Percentiles rank a stretch among this genome's conserved stretches.
phyloP scores from a whole-genome alignment of 345 rosid genomes.

The Stellera chamaejasme region DNA sequence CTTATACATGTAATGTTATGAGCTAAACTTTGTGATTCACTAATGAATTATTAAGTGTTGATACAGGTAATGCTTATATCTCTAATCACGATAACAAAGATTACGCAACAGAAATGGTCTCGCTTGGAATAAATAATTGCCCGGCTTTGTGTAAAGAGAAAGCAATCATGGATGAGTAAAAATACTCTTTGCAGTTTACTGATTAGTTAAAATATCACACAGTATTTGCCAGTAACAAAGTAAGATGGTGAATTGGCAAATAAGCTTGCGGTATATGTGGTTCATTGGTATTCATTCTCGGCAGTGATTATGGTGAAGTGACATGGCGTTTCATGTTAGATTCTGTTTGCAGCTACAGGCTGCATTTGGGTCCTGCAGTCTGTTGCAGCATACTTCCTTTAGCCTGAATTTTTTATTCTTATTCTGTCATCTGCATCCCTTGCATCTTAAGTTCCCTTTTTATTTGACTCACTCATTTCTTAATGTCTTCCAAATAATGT shows the following conservation, averaged over 20 bases:
- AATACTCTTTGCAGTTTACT: conserved; percentile 17
- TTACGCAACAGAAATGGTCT: conserved; percentile 37
- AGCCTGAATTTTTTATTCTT: too few species aligned
- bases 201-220: conserved; percentile 10
- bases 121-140: conserved; percentile 35
- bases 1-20: conserved; percentile 14
- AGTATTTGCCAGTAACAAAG: conserved; percentile 14
- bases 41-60: conserved; percentile 58
- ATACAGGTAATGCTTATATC: conserved; percentile 47
- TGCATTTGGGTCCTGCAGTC: too few species aligned
- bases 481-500: too few species aligned
- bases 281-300: not conserved
- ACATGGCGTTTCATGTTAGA: not conserved
- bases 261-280: conserved; percentile 5
- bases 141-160: conserved; percentile 35
- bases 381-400: too few species aligned
- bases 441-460: too few species aligned
- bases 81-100: conserved; percentile 44
- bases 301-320: not conserved
- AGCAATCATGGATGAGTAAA: conserved; percentile 31
- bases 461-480: too few species aligned
- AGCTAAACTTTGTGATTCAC: conserved; percentile 40
- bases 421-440: too few species aligned
- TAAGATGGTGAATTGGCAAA: conserved; percentile 12
- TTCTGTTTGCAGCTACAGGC: not conserved